Percentiles rank a stretch among this genome's conserved stretches.
Conservation (phyloP, 306 rosid species). For the Pyrus communis region DNA sequence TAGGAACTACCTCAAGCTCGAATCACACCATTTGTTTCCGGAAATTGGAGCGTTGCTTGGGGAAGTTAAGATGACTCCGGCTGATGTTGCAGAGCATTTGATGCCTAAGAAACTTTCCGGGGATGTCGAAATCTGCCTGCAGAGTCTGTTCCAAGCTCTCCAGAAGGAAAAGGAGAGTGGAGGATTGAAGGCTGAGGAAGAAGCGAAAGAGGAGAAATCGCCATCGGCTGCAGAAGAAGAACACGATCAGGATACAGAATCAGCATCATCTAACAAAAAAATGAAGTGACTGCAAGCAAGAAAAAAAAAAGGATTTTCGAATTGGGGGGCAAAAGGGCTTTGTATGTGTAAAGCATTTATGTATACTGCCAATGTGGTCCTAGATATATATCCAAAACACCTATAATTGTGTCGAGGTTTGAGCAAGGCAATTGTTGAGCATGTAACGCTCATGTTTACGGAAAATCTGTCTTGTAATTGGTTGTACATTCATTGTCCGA, state of each 20-base stretch:
- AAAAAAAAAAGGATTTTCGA: neutral
- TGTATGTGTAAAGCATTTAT: too few species aligned
- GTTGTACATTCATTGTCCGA: neutral
- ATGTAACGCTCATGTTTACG: too few species aligned
- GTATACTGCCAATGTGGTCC: too few species aligned
- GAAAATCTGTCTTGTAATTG: too few species aligned
- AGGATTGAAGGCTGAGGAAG: neutral
- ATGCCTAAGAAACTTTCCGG: neutral
- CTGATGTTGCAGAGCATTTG: neutral
- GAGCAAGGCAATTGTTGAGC: too few species aligned
- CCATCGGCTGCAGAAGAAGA: neutral
- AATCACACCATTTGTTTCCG: slow-evolving; percentile 37
- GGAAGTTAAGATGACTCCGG: slow-evolving; percentile 14
- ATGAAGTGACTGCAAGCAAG: neutral
- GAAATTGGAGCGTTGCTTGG: slow-evolving; percentile 15
- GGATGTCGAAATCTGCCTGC: neutral
- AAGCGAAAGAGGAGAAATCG: neutral
- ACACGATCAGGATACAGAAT: neutral
- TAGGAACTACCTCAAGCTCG: slow-evolving; percentile 48
- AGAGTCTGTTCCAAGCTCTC: neutral
- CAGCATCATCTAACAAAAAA: neutral
- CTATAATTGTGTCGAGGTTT: too few species aligned
- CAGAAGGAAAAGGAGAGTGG: neutral
- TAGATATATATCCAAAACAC: too few species aligned
- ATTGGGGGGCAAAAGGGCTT: neutral